A percentile compares a stretch with the other conserved stretches of the same genome.
Conservation (phyloP, 2,329 filamentous ascomycete species). For the Falciphora oryzae region DNA sequence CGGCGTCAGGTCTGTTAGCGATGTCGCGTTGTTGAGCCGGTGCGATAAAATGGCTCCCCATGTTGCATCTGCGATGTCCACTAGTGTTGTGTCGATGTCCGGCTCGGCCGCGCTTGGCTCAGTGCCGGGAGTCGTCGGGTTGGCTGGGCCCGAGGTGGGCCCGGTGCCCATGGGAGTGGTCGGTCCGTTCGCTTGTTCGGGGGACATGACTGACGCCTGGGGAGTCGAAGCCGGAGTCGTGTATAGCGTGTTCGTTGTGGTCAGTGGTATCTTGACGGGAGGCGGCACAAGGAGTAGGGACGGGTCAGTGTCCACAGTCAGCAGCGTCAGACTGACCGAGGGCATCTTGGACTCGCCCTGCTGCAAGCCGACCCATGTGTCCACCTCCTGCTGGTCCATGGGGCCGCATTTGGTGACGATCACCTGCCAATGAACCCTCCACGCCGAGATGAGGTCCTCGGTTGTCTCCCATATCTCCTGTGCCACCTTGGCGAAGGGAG, state of each 20-base stretch:
- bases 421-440: conserved; percentile 71
- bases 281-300: conserved; percentile 58
- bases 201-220: conserved; percentile 52
- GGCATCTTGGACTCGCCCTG: conserved; percentile 43
- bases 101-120: conserved; percentile 29
- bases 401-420: conserved; percentile 66
- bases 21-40: conserved; percentile 48
- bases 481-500: conserved; percentile 56
- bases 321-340: conserved; percentile 50
- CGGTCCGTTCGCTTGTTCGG: conserved; percentile 47
- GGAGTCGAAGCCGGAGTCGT: conserved; percentile 66
- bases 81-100: conserved; percentile 59
- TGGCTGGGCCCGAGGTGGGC: conserved; percentile 15
- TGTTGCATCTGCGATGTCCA: conserved; percentile 68
- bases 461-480: conserved; percentile 76
- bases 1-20: conserved; percentile 48
- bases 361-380: conserved; percentile 50
- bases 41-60: conserved; percentile 70
- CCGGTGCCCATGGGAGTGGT: conserved; percentile 39
- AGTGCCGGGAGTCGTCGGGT: conserved; percentile 18
- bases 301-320: conserved; percentile 61
- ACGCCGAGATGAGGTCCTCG: conserved; percentile 61
- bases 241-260: conserved; percentile 39
- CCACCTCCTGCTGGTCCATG: conserved; percentile 61
- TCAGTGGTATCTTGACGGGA: conserved; percentile 39